phyloP scores from a whole-genome alignment of 1,284 basidiomycete genomes.

The Spongispora temasekensis region DNA sequence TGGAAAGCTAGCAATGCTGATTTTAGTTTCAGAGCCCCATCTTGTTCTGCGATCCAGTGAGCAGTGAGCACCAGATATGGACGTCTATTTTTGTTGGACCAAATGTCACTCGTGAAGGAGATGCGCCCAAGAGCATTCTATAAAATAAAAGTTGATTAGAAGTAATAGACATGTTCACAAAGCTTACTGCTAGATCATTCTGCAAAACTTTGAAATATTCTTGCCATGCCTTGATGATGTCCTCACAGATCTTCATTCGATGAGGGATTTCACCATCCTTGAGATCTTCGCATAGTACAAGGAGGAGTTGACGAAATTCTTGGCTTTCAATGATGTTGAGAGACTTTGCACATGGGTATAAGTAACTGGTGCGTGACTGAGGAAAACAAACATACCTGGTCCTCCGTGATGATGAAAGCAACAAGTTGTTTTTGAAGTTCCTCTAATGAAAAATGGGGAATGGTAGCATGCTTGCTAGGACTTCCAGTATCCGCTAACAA shows the following conservation, averaged over 20 bases:
- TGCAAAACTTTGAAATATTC: neutral
- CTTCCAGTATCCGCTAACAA: neutral
- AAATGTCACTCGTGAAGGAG: neutral
- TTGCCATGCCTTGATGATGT: neutral
- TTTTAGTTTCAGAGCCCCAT: neutral
- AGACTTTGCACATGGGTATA: neutral
- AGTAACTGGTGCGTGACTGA: neutral
- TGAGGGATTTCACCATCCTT: neutral
- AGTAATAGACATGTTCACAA: neutral
- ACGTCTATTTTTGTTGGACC: neutral
- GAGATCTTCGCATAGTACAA: too few species aligned
- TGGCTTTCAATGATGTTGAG: neutral
- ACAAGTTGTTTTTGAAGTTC: neutral
- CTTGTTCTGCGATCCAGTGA: neutral
- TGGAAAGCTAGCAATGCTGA: neutral
- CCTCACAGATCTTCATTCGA: neutral
- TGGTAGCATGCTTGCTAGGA: neutral
- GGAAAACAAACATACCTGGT: neutral
- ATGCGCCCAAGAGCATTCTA: neutral
- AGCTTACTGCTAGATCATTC: neutral
- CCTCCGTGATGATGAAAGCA: neutral
- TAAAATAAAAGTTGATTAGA: neutral
- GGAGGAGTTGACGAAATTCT: too few species aligned
- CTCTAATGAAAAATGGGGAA: neutral
- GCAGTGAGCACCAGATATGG: neutral